Evolutionary conservation across 805 yeast species (phyloP).

Genomic region (Kuraishia borneana): DNA sequence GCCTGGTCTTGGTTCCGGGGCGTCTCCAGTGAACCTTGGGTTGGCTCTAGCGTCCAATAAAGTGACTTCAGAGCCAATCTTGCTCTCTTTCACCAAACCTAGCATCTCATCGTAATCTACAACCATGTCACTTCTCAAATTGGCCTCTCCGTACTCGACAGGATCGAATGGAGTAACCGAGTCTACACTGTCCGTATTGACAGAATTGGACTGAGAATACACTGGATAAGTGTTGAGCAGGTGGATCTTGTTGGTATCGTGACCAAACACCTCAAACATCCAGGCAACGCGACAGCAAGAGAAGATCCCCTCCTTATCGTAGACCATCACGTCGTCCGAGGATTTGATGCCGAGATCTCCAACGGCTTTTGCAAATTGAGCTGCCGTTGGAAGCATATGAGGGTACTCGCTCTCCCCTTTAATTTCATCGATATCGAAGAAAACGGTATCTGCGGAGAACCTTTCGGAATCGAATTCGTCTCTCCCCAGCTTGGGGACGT

Average conservation of each 20-base stretch:
- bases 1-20: conserved; percentile 85
- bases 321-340: conserved; percentile 60
- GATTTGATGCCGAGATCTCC: conserved; percentile 42
- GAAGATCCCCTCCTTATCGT: conserved; percentile 78
- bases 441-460: conserved; percentile 48
- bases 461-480: conserved; percentile 51
- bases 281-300: conserved; percentile 89
- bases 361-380: conserved; percentile 42
- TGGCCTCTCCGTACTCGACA: conserved; percentile 22
- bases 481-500: conserved; percentile 44
- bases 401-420: conserved; percentile 63
- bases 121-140: conserved; percentile 36
- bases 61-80: conserved; percentile 33
- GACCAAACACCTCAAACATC: conserved; percentile 78
- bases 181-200: conserved; percentile 8
- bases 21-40: conserved; percentile 67
- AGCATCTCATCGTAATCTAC: conserved; percentile 57
- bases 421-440: conserved; percentile 68
- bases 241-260: conserved; percentile 37
- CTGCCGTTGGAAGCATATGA: conserved; percentile 74
- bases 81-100: conserved; percentile 39
- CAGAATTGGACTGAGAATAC: conserved; percentile 14
- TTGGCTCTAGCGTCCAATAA: conserved; percentile 75
- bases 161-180: conserved; percentile 10
- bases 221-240: conserved; percentile 58